A percentile compares a stretch with the other conserved stretches of the same genome.
These are phyloP conservation scores for Pythium oligandrum DNA, from an alignment of 352 stramenopile species.

Conservation along the genomic window DNA sequence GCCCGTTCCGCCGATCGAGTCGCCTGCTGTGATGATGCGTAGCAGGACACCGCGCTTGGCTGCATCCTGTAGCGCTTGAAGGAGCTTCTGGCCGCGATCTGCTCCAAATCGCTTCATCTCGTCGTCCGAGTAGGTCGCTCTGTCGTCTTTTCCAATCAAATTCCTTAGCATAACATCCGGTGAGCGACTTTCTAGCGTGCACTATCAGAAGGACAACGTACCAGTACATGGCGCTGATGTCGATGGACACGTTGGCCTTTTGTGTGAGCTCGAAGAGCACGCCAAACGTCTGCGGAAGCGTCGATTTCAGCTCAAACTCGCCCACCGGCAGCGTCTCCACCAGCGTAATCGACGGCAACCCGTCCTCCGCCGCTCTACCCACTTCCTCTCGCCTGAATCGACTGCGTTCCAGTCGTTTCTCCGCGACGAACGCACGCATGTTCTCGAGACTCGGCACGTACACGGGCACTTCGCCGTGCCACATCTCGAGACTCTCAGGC, in stretches of 20 bases:
- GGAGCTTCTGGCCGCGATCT: conserved; percentile 41
- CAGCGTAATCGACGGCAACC: conserved; percentile 21
- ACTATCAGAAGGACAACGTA: conserved; percentile 8
- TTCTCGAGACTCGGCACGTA: conserved; percentile 6
- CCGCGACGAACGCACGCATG: neutral
- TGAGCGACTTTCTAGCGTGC: conserved; percentile 1
- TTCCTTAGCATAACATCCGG: conserved; percentile 27
- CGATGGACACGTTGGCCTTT: conserved; percentile 39
- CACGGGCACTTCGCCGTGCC: conserved; percentile 3
- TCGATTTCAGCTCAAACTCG: conserved; percentile 40
- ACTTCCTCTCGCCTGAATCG: too few relatives aligned
- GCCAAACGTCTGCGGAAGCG: conserved; percentile 39
- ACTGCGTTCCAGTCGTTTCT: too few relatives aligned
- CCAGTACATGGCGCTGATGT: conserved; percentile 85
- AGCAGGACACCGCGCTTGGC: conserved; percentile 46
- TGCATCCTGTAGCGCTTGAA: conserved; percentile 45
- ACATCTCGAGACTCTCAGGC: too few relatives aligned
- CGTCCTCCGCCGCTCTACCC: neutral
- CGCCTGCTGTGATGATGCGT: conserved; percentile 43
- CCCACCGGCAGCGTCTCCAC: conserved; percentile 70
- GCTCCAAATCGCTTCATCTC: conserved; percentile 64
- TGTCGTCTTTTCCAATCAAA: conserved; percentile 54
- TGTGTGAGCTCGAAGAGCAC: conserved; percentile 37
- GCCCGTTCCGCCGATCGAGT: conserved; percentile 10
- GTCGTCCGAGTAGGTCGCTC: conserved; percentile 33